A percentile compares a stretch with the other conserved stretches of the same genome.
Conservation (phyloP, 2,329 filamentous ascomycete genomes). For the Xylaria sp. region DNA sequence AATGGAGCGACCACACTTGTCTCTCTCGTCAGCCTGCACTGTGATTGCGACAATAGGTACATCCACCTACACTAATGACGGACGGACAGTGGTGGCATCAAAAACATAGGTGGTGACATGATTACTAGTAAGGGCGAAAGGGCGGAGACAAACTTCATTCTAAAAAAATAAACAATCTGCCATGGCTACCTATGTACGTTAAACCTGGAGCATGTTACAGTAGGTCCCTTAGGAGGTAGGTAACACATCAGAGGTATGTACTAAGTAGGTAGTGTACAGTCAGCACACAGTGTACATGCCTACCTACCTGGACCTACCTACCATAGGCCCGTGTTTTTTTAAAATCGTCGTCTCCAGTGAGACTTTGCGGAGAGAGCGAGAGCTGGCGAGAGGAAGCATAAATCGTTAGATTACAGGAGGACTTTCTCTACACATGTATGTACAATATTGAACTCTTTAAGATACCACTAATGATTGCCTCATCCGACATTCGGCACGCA, state of each 20-base stretch:
- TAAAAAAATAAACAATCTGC: not conserved
- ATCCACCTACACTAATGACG: slow-evolving; percentile 4
- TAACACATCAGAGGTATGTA: not conserved
- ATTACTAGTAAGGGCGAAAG: slow-evolving; percentile 6
- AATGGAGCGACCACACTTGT: slow-evolving; percentile 13
- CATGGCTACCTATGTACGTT: no score
- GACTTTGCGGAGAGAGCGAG: no score
- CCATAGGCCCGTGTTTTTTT: no score
- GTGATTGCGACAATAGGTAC: slow-evolving; percentile 24
- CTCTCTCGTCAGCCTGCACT: slow-evolving; percentile 23
- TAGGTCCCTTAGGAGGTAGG: no score
- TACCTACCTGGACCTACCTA: no score
- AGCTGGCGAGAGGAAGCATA: no score
- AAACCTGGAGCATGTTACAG: not conserved
- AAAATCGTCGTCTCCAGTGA: no score
- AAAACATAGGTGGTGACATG: not conserved
- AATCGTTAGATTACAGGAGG: no score
- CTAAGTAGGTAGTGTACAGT: no score
- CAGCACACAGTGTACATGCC: no score
- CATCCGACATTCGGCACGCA: not conserved
- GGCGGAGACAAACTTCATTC: not conserved
- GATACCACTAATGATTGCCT: not conserved
- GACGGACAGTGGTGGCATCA: not conserved
- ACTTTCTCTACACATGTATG: no score
- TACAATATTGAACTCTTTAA: no score